Base-by-base conservation (phyloP, 495 filamentous ascomycete genomes). In the Ascobolus immersus region DNA sequence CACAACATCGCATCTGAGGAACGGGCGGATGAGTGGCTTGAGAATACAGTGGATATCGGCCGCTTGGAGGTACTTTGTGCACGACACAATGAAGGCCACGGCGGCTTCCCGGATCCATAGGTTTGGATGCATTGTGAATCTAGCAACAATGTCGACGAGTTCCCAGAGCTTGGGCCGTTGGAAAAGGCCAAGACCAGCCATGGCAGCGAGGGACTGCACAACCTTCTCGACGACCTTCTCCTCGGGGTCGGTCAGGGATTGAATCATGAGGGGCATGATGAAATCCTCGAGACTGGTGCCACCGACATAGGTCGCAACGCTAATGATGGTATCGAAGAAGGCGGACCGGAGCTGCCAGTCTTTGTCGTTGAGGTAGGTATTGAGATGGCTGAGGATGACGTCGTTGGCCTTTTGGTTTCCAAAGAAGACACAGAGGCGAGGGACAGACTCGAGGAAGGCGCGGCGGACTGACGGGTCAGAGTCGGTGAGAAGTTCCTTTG, bases 261-360 rank as follows among this genome's bases (percentile, higher is more conserved):
- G 89, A 7, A 92, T 62, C 81, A 99, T 92, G 9, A 99, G 55
- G 1, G 89, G 89, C 24, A 99, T 61, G 30, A 94, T 90, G 45
- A 90, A 99, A 38, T 90, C 84, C 52, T 99, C 89, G 33, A 94
- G 52, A 36, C 73, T 82, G 10, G 66, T 72, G 31, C 72, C 76
- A 4, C 89, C 89, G 24, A 94, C 60, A 40, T 90, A 93, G 0
- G 77, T 68, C 10, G 81, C 77, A 35, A 99, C 86, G 7, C 82
- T 82, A 13, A 93, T 76, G 13, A 94, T 82, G 0, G 82, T 77
- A 40, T 90, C 78, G 41, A 99, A 91, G 48, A 94, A 94, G 13
- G 89, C 80, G 46, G 78, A 91, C 50, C 91, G 91, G 15, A 99
- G 56, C 49, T 78, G 77, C 89, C 89, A 99, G 47, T 94, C 82